Evolutionary conservation across 2,329 filamentous ascomycete species (phyloP).

Genomic region (Aspergillus sp.): DNA sequence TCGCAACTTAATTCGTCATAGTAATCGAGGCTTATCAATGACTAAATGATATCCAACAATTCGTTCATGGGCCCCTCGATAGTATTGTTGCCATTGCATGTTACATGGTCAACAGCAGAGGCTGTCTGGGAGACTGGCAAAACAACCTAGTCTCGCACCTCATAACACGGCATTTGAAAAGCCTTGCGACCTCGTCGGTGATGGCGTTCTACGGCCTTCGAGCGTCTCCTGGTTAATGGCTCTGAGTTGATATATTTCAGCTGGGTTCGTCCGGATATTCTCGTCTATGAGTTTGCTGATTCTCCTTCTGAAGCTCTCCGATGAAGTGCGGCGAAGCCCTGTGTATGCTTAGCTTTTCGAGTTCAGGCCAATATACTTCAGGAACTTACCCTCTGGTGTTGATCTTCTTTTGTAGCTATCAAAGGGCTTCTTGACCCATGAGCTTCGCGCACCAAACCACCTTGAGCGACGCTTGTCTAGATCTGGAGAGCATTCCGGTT

Average conservation of each 20-base stretch:
- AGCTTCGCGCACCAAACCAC: conserved; percentile 21
- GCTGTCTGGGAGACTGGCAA: background rate
- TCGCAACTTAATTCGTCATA: background rate
- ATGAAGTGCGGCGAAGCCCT: conserved; percentile 32
- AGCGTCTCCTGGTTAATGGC: conserved; percentile 12
- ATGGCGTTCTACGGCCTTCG: conserved; percentile 4
- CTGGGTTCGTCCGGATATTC: conserved; percentile 26
- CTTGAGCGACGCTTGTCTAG: conserved; percentile 13
- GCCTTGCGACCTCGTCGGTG: background rate
- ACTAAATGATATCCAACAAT: background rate
- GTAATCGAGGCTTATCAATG: background rate
- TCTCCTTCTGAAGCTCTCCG: conserved; percentile 35
- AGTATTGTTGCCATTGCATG: background rate
- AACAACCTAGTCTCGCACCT: background rate
- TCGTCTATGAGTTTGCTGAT: conserved; percentile 39
- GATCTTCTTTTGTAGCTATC: conserved; percentile 15
- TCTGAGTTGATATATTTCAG: conserved; percentile 29
- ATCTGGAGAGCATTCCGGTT: background rate
- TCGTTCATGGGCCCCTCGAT: too few relatives aligned
- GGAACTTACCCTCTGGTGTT: conserved; percentile 15
- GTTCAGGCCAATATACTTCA: background rate
- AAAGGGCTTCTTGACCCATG: conserved; percentile 24
- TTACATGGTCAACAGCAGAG: too few relatives aligned
- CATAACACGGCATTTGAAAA: background rate
- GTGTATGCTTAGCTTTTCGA: background rate